These are phyloP conservation scores for Acidiella bohemica DNA, from an alignment of 495 filamentous ascomycete species.

Conservation along the genomic window DNA sequence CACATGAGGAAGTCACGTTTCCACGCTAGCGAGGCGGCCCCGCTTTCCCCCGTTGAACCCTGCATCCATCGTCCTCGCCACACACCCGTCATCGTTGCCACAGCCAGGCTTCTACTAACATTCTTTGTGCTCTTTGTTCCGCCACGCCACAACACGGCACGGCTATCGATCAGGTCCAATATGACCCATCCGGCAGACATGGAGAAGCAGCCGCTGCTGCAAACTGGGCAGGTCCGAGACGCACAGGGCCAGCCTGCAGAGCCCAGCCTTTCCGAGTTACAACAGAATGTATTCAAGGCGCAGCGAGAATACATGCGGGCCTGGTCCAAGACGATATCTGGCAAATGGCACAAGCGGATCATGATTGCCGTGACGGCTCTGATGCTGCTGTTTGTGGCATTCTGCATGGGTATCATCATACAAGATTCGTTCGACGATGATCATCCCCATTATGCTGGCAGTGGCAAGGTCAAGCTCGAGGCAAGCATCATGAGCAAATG, in stretches of 20 bases:
- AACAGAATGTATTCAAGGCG: constrained; percentile 14
- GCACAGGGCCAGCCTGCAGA: background rate
- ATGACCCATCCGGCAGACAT: too few relatives aligned
- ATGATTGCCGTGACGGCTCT: constrained; percentile 13
- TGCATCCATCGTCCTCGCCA: too few relatives aligned
- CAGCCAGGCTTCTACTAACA: too few relatives aligned
- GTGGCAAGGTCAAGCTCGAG: constrained; percentile 54
- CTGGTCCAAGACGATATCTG: constrained; percentile 14
- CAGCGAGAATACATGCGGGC: constrained; percentile 16
- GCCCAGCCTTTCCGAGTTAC: constrained; percentile 12
- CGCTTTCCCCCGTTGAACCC: too few relatives aligned
- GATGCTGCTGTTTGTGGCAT: constrained; percentile 4
- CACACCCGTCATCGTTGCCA: too few relatives aligned
- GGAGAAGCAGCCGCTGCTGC: constrained; percentile 20
- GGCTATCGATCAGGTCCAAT: too few relatives aligned
- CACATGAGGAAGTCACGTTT: too few relatives aligned
- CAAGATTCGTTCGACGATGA: constrained; percentile 9
- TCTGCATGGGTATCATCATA: constrained; percentile 15
- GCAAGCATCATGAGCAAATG: constrained; percentile 92
- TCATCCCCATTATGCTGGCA: background rate
- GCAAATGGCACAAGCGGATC: constrained; percentile 14
- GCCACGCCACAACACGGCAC: too few relatives aligned
- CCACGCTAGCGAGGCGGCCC: too few relatives aligned
- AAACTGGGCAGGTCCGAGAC: background rate
- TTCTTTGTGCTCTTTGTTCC: too few relatives aligned